Evolutionary conservation across 352 stramenopile species (phyloP), one percentile per base, ranked within the genome.

Genomic region (Pythium vanterpoolii): DNA sequence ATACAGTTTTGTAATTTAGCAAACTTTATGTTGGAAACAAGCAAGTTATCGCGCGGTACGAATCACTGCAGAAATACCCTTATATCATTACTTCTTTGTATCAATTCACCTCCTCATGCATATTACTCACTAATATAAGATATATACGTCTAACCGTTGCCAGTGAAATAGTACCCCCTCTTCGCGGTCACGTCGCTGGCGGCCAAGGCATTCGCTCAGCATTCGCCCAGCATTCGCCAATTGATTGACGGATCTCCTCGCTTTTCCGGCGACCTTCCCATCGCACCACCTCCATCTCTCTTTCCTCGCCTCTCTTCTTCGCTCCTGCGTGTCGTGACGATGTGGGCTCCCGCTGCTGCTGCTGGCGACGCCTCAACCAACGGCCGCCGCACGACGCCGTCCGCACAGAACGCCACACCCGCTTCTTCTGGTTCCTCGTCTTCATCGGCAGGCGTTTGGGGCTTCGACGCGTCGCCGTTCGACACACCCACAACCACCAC

Each of bases 121-220:
- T n/a, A n/a, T n/a, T n/a, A n/a, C n/a, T n/a, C n/a, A n/a, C n/a
- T n/a, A n/a, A n/a, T n/a, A n/a, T n/a, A n/a, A n/a, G n/a, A n/a
- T n/a, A n/a, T n/a, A n/a, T n/a, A n/a, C n/a, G n/a, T n/a, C n/a
- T n/a, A n/a, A n/a, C n/a, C n/a, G n/a, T n/a, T n/a, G 31, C 31
- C 11, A 11, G 31, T 11, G 13, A 11, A 44, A 56, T 56, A 28
- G 30, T 42, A 19, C 47, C 47, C 36, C 24, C 50, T 49, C 31
- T n/a, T 8, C 10, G 3, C 21, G 39, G 54, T 62, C 54, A 62
- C 42, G 43, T 54, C 31, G 54, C 42, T 54, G 54, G 36, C 52
- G 34, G 52, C 52, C 38, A 49, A n/a, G 34, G 42, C 52, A 60
- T 51, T 60, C 28, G 52, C 39, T 40, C 43, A 3, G 24, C 4